phyloP scores from a whole-genome alignment of 192 early-diverging fungal species.

The Rhizophagus clarus region DNA sequence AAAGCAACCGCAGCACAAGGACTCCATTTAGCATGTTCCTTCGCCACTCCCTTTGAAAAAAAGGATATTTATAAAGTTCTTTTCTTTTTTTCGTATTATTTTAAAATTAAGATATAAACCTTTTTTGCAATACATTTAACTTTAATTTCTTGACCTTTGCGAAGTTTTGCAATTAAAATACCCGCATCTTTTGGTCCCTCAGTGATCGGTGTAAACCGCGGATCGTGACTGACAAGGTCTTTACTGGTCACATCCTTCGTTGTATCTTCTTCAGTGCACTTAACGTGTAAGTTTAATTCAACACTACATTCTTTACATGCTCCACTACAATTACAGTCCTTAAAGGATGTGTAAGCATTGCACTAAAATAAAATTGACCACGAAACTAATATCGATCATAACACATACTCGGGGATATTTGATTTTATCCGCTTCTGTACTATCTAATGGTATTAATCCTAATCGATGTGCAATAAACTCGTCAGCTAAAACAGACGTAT shows the following conservation, averaged over 20 bases:
- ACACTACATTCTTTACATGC: slow-evolving; percentile 93
- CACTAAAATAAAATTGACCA: background rate
- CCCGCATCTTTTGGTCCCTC: slow-evolving; percentile 70
- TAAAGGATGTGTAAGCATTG: background rate
- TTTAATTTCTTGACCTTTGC: slow-evolving; percentile 90
- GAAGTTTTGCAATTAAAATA: slow-evolving; percentile 84
- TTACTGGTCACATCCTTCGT: slow-evolving; percentile 81
- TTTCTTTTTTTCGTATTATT: background rate
- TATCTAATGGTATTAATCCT: slow-evolving; percentile 90
- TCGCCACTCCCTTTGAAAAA: slow-evolving; percentile 75
- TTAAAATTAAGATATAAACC: slow-evolving; percentile 29
- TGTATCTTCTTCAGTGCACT: slow-evolving; percentile 75
- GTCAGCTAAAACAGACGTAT: slow-evolving; percentile 92
- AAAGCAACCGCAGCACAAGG: slow-evolving; percentile 87
- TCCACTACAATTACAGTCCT: slow-evolving; percentile 76
- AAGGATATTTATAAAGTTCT: background rate
- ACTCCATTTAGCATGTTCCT: slow-evolving; percentile 98
- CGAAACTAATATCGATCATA: background rate
- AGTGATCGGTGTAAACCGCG: slow-evolving; percentile 67
- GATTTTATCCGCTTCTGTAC: slow-evolving; percentile 74
- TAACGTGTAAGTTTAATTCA: slow-evolving; percentile 81
- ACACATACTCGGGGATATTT: slow-evolving; percentile 72
- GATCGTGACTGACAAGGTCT: slow-evolving; percentile 78
- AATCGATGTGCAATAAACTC: slow-evolving; percentile 95
- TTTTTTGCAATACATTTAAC: slow-evolving; percentile 94